These are phyloP conservation scores for Trametes sp. DNA, from an alignment of 1,284 basidiomycete genomes.

Conservation along the genomic window DNA sequence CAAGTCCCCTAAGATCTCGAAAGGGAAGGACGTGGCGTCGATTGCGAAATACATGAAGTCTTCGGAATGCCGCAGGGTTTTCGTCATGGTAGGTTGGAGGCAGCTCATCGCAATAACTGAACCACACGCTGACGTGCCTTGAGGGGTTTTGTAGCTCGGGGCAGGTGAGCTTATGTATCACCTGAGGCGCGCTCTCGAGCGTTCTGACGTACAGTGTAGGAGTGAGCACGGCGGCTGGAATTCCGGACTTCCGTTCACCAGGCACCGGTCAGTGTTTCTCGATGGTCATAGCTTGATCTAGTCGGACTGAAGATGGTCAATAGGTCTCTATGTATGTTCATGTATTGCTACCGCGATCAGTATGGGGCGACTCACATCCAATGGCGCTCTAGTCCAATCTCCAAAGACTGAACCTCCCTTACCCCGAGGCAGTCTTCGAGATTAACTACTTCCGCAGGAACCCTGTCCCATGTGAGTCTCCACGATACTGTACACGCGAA, in stretches of 20 bases:
- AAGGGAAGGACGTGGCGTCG: constrained; percentile 49
- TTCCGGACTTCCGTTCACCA: constrained; percentile 83
- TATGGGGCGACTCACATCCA: not conserved
- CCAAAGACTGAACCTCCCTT: constrained; percentile 74
- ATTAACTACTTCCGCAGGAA: constrained; percentile 77
- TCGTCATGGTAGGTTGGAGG: constrained; percentile 66
- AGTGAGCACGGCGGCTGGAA: constrained; percentile 81
- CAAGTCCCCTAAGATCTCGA: constrained; percentile 40
- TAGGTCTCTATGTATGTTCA: constrained; percentile 62
- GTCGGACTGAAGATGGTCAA: not conserved
- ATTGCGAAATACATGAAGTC: constrained; percentile 76
- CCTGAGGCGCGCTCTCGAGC: not conserved
- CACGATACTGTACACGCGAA: too few species aligned
- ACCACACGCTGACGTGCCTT: not conserved
- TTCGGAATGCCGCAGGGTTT: constrained; percentile 67
- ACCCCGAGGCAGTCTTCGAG: constrained; percentile 85
- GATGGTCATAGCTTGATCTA: too few species aligned
- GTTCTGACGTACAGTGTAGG: constrained; percentile 49
- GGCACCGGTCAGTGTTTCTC: constrained; percentile 61
- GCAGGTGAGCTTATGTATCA: constrained; percentile 54
- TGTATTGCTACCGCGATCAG: not conserved
- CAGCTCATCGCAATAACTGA: not conserved
- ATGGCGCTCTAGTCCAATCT: constrained; percentile 68
- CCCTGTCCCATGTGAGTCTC: constrained; percentile 78
- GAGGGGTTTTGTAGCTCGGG: constrained; percentile 54